Base-by-base conservation (phyloP, 1,284 basidiomycete genomes). In the Schizophyllum commune region DNA sequence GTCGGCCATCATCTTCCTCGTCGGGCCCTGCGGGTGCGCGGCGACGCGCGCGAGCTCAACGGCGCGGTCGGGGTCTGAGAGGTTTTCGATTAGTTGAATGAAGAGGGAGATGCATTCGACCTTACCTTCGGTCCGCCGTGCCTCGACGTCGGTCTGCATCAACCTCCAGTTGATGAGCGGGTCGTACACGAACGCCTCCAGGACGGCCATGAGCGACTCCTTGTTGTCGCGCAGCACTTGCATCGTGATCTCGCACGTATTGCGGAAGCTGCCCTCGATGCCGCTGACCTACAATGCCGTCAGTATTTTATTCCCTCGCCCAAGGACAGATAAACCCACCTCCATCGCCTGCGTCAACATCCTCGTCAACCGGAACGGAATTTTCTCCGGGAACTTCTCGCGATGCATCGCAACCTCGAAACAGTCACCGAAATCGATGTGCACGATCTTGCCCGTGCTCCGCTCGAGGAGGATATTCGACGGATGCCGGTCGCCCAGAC, bases 301-400 rank as follows among this genome's bases (percentile, higher is more conserved):
- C 22, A 61, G 58, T 60, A 59, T 66, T 39, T 52, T 33, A 34
- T 58, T 20, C 19, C 52, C 27, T 51, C 56, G 21, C 54, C 59
- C 1, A 11, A 9, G 20, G 55, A 52, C 9, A 6, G 19, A 55
- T 55, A 52, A 32, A 65, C 83, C 72, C 64, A 94, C 94, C 83
- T 99, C 97, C 97, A 99, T 99, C 2, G 97, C 97, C 73, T 98
- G 94, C 32, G 95, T 97, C 62, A 99, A 82, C 97, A 99, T 99
- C 66, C 97, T 83, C 11, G 97, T 99, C 65, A 99, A 81, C 56
- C 97, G 86, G 88, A 99, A 99, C 0, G 97, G 97, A 60, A 99
- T 95, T 74, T 93, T 97, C 77, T 99, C 97, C 0, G 97, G 97
- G 81, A 96, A 99, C 77, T 99, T 99, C 76, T 98, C 94, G 67